Evolutionary conservation across 352 stramenopile species (phyloP), one percentile per base, ranked within the genome.

Genomic region (Globisporangium paroecandrum): DNA sequence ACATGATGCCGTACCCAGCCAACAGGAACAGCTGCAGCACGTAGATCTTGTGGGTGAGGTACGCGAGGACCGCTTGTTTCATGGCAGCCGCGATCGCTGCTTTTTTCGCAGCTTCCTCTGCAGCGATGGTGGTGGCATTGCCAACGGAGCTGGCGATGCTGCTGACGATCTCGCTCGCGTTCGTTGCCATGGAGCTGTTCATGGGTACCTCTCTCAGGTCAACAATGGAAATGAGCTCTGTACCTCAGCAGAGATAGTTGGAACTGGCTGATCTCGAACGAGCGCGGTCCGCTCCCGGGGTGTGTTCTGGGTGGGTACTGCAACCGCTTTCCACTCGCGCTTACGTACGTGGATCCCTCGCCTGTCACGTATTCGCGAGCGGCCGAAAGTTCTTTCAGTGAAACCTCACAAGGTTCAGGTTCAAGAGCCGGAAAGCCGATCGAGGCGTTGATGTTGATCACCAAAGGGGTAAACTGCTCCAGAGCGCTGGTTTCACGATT

Each of bases 1-100:
- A 68, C 70, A 73, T 75, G 57, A 62, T 49, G 8, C 46, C 60
- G 47, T 68, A 68, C 10, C 47, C 60, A 18, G 47, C 13, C 7
- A 70, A 43, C 20, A 59, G 27, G 27, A 69, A 69, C 24, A 47
- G 24, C 38, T 64, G 56, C 7, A 68, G 51, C 62, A 68, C 62
- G 32, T 62, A 25, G 49, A 68, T 27, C 22, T 68, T 60, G 32
- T 57, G 53, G 24, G 53, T 60, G 43, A 66, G 20, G 36, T 65
- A 65, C 29, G 56, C 56, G 18, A 65, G 13, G 10, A 56, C 2
- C 25, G 38, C 55, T 13, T 65, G 29, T 18, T 49, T 36, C 25
- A 34, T 58, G 13, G 61, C 25, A 32, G 24, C 1, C 6, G 47
- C 36, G 27, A 46, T 32, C 10, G 54, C 58, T 3, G 43, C 56